Evolutionary conservation across 768 basidiomycete species (phyloP).

Genomic region (Serendipita indica): DNA sequence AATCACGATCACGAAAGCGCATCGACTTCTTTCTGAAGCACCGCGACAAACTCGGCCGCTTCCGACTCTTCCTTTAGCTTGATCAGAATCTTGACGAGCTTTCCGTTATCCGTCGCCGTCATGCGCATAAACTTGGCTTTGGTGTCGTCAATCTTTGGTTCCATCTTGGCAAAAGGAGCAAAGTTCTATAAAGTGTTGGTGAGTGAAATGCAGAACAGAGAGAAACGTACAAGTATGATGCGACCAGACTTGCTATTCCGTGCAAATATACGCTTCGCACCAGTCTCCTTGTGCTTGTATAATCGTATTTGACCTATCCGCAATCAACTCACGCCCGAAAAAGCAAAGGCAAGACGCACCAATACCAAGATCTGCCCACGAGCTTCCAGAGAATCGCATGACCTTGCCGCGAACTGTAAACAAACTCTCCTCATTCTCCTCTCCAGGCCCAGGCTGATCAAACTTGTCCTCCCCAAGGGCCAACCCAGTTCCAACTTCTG

Average conservation of each 20-base stretch:
- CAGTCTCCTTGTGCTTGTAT: constrained; percentile 57
- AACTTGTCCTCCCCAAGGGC: constrained; percentile 9
- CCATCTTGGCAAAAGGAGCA: constrained; percentile 8
- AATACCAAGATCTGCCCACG: constrained; percentile 54
- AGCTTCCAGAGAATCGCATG: constrained; percentile 39
- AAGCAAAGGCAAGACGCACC: constrained; percentile 29
- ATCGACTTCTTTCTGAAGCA: neutral
- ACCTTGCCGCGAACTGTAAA: constrained; percentile 47
- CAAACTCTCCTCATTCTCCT: constrained; percentile 61
- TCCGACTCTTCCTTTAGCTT: constrained; percentile 1
- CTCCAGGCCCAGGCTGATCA: constrained; percentile 63
- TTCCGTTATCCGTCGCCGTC: neutral
- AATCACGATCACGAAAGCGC: neutral
- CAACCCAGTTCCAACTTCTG: neutral
- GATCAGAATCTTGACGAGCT: neutral
- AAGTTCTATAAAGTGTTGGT: neutral
- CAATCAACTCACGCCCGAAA: neutral
- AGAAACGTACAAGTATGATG: constrained; percentile 44
- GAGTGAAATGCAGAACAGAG: neutral
- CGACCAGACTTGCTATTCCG: constrained; percentile 64
- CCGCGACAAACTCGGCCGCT: neutral
- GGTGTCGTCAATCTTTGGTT: constrained; percentile 1
- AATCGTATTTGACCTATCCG: constrained; percentile 46
- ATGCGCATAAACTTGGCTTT: constrained; percentile 2
- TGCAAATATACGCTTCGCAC: constrained; percentile 44